phyloP scores from a whole-genome alignment of 768 basidiomycete genomes.

The Rhodotorula paludigena region DNA sequence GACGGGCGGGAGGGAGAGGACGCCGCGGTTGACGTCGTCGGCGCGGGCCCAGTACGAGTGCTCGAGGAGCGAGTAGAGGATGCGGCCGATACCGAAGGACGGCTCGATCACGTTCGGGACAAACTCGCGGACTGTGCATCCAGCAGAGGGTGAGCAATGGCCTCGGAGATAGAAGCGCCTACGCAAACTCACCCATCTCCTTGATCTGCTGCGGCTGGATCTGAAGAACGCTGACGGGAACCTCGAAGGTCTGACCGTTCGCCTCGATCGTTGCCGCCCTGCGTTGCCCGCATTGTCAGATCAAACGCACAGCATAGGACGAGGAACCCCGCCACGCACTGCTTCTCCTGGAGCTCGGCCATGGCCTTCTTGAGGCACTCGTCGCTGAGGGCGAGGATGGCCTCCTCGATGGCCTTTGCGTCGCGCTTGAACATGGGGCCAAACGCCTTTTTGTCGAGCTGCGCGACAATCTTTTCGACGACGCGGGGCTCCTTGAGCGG shows the following conservation, averaged over 20 bases:
- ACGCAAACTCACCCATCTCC: conserved; percentile 59
- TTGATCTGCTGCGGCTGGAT: conserved; percentile 81
- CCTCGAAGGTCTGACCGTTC: conserved; percentile 63
- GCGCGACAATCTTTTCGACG: conserved; percentile 69
- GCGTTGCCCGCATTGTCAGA: background rate
- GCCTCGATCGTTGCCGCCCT: conserved; percentile 59
- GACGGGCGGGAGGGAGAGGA: conserved; percentile 79
- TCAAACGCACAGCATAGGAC: background rate
- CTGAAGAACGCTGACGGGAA: conserved; percentile 68
- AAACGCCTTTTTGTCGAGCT: conserved; percentile 79
- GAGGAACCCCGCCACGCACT: conserved; percentile 53
- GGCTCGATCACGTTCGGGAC: conserved; percentile 98
- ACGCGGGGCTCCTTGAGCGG: conserved; percentile 78
- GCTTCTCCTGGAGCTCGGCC: conserved; percentile 62
- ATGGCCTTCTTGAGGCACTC: conserved; percentile 62
- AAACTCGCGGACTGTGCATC: conserved; percentile 73
- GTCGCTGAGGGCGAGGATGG: conserved; percentile 65
- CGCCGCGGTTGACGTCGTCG: conserved; percentile 81
- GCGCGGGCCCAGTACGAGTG: conserved; percentile 95
- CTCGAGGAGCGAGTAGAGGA: conserved; percentile 86
- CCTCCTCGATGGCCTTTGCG: conserved; percentile 61
- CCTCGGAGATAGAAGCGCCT: background rate
- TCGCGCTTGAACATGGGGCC: conserved; percentile 87
- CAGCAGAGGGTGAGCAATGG: conserved; percentile 7
- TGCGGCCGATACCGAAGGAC: conserved; percentile 94